These are phyloP conservation scores for Kurtzmaniella fragi DNA, from an alignment of 805 yeast genomes.

Conservation along the genomic window DNA sequence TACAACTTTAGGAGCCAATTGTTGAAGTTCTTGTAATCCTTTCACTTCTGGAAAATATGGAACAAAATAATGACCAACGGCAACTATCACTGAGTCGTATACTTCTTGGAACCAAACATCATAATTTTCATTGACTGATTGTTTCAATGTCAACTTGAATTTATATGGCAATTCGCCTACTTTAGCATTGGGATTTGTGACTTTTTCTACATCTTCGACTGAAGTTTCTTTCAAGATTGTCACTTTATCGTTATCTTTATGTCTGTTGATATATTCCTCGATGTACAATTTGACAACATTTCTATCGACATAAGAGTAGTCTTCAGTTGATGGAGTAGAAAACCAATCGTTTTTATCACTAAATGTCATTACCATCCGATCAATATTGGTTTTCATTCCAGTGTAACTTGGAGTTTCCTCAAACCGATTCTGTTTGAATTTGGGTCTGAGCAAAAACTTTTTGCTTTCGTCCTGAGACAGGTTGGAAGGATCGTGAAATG, in stretches of 20 bases:
- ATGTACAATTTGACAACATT: conserved; percentile 23
- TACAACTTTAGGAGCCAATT: conserved; percentile 22
- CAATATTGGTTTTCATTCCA: conserved; percentile 34
- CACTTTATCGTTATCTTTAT: conserved; percentile 12
- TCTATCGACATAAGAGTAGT: conserved; percentile 22
- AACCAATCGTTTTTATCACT: conserved; percentile 37
- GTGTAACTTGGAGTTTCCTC: conserved; percentile 24
- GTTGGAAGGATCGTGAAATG: conserved; percentile 16
- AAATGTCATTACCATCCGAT: conserved; percentile 42
- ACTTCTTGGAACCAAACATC: conserved; percentile 35
- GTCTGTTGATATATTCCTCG: conserved; percentile 19
- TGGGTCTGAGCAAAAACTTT: conserved; percentile 8
- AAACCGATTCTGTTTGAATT: conserved; percentile 21
- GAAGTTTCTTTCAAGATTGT: conserved; percentile 26
- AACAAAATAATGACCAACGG: conserved; percentile 45
- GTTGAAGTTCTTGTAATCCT: conserved; percentile 34
- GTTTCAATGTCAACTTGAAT: conserved; percentile 15
- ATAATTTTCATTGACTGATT: conserved; percentile 11
- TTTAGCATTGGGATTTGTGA: conserved; percentile 3
- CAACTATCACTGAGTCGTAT: conserved; percentile 40
- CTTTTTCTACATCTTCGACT: conserved; percentile 31
- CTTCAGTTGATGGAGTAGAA: conserved; percentile 12
- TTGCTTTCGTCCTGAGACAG: background rate
- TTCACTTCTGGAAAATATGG: conserved; percentile 41
- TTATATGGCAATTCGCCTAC: conserved; percentile 8